Base-by-base conservation (phyloP, 2,329 filamentous ascomycete species). In the Claviceps monticola region DNA sequence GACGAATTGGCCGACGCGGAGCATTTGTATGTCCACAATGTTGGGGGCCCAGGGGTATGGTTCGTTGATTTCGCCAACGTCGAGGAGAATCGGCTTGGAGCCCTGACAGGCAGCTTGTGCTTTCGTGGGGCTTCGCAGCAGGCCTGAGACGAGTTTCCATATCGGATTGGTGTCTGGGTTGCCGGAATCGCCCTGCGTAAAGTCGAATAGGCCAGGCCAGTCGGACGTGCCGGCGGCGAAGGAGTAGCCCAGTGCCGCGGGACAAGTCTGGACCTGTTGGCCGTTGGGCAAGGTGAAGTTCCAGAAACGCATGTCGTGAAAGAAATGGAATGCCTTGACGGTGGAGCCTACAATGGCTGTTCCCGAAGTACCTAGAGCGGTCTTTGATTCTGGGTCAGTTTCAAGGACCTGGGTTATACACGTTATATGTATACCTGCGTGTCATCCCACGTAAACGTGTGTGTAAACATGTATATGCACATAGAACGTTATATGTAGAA, bases 151-250 rank as follows among this genome's bases (percentile, higher is more conserved):
- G 7, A 87, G 71, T 23, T 74, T 72, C 91, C 91, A 96, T 4
- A 96, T 69, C 0, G 88, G 88, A 58, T 83, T 87, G 46, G 65
- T 64, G 21, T 76, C 78, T 42, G 88, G 83, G n/a, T 79, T 73
- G 36, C 82, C 83, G 0, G 81, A 79, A 57, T 86, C 79, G 57
- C 89, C 90, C 63, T 97, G 91, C 1, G 87, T 93, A 64, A 97
- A 96, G 67, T 97, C 91, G 61, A 95, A 95, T 0, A 82, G 82
- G 0, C 91, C 91, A 0, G 91, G 90, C 5, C 91, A 88, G 64
- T 97, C 91, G 0, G 88, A 87, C 0, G 91, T 97, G 11, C 91
- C 91, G 1, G 87, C 91, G 0, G 91, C 91, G 63, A 97, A 97
- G 0, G 86, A 90, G 64, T 93, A 95, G 5, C 91, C 91, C 54